phyloP scores from a whole-genome alignment of 2,329 filamentous ascomycete species.

The Aspergillus vadensis region DNA sequence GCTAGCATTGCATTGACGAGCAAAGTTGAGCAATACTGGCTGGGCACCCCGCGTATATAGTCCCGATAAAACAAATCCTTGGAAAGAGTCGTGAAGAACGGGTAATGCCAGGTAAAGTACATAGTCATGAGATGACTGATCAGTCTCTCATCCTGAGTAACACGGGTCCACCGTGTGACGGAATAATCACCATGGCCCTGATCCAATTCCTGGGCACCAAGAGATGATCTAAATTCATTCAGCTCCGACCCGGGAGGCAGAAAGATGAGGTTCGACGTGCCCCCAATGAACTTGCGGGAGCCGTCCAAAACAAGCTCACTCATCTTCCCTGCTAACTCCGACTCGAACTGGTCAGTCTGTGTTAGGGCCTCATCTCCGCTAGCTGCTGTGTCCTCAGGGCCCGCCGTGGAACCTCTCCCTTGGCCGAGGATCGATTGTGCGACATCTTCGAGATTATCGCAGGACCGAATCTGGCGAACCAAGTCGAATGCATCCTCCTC shows the following conservation, averaged over 20 bases:
- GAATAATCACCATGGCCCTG: conserved; percentile 62
- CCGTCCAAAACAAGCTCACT: conserved; percentile 86
- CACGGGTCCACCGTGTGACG: conserved; percentile 81
- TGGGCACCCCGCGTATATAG: conserved; percentile 70
- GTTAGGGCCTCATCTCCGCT: conserved; percentile 43
- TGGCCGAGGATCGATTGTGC: conserved; percentile 60
- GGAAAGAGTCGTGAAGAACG: conserved; percentile 89
- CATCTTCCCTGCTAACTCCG: conserved; percentile 88
- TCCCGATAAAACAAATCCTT: conserved; percentile 85
- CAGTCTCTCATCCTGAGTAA: conserved; percentile 76
- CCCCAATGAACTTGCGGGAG: conserved; percentile 85
- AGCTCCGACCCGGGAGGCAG: conserved; percentile 58
- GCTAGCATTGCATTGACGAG: conserved; percentile 94
- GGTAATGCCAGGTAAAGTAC: conserved; percentile 98
- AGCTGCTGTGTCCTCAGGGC: conserved; percentile 36
- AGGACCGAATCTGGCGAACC: conserved; percentile 84
- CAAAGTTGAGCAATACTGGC: conserved; percentile 81
- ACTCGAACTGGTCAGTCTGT: conserved; percentile 61
- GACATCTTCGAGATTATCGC: conserved; percentile 70
- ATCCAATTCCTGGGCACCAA: conserved; percentile 50
- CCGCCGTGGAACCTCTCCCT: conserved; percentile 51
- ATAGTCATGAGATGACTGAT: conserved; percentile 89
- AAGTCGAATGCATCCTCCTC: conserved; percentile 83
- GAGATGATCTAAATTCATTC: conserved; percentile 39
- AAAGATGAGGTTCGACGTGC: conserved; percentile 91